A percentile compares a stretch with the other conserved stretches of the same genome.
Conservation (phyloP, 208 protist genomes). For the Herpetomonas tarakana region DNA sequence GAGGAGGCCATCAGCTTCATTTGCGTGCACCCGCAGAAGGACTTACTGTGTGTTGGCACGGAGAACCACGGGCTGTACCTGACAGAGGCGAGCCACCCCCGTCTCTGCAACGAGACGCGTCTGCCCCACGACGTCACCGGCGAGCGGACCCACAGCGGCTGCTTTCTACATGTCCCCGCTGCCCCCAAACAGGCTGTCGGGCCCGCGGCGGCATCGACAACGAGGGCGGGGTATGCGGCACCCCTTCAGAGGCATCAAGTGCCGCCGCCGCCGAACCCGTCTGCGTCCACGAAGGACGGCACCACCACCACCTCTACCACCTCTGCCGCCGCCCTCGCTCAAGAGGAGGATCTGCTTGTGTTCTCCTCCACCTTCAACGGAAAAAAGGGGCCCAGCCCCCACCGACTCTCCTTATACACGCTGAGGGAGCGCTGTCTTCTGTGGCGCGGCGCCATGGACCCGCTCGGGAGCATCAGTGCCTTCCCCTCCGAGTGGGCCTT, state of each 20-base stretch:
- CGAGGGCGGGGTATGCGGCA: not conserved
- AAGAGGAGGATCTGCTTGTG: conserved; percentile 40
- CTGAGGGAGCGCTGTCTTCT: conserved; percentile 32
- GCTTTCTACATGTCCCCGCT: conserved; percentile 43
- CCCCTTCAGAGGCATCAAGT: not conserved
- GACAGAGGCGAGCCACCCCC: conserved; percentile 35
- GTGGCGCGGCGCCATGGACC: conserved; percentile 69
- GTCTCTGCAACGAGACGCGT: conserved; percentile 31
- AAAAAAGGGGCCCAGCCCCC: conserved; percentile 24
- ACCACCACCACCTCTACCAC: no score
- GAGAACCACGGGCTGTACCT: conserved; percentile 64
- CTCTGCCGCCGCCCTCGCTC: no score
- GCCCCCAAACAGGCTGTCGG: not conserved
- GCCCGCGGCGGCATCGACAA: not conserved
- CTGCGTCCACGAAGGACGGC: no score
- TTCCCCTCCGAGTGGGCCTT: conserved; percentile 47
- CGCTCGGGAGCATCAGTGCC: conserved; percentile 42
- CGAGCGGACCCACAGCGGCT: conserved; percentile 46
- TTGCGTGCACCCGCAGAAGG: conserved; percentile 41
- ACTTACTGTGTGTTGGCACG: conserved; percentile 68
- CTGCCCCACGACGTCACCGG: conserved; percentile 53
- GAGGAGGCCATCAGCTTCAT: conserved; percentile 53
- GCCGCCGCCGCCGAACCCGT: no score
- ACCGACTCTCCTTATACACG: conserved; percentile 64
- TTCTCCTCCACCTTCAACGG: conserved; percentile 62